Evolutionary conservation across 1,284 basidiomycete species (phyloP).

Genomic region (Chalciporus piperatoides): DNA sequence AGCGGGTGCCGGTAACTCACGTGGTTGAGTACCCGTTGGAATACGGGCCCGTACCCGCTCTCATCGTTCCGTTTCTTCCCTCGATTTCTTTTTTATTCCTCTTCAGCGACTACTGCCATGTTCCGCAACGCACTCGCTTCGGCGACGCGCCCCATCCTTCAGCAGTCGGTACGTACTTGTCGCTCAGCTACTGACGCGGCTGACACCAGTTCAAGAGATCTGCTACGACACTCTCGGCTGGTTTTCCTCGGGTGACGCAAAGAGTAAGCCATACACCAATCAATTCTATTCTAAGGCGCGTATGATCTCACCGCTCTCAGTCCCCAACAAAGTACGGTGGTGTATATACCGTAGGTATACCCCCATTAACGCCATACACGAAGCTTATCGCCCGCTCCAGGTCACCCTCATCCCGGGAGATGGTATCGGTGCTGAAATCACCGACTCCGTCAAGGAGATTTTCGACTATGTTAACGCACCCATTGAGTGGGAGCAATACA

Average conservation of each 20-base stretch:
- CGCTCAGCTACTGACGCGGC: neutral
- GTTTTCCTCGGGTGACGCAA: constrained; percentile 71
- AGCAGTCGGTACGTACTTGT: constrained; percentile 46
- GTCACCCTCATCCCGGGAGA: constrained; percentile 96
- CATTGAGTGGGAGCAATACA: constrained; percentile 99
- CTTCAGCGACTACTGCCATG: constrained; percentile 44
- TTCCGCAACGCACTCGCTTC: constrained; percentile 61
- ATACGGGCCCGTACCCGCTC: too few relatives aligned
- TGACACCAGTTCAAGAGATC: constrained; percentile 45
- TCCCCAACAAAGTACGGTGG: constrained; percentile 94
- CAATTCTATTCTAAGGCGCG: constrained; percentile 3
- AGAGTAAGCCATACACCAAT: constrained; percentile 45
- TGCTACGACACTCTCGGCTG: constrained; percentile 79
- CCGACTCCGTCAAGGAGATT: constrained; percentile 98
- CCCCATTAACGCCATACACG: constrained; percentile 24
- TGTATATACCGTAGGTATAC: constrained; percentile 70
- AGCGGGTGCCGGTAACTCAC: constrained; percentile 8
- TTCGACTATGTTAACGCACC: constrained; percentile 97
- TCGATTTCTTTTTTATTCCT: constrained; percentile 16
- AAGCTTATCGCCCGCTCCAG: constrained; percentile 36
- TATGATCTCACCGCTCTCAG: constrained; percentile 39
- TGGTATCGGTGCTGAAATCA: constrained; percentile 96
- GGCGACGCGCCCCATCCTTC: constrained; percentile 50
- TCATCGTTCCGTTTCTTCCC: constrained; percentile 27
- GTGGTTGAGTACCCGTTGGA: constrained; percentile 3